phyloP scores from a whole-genome alignment of 495 filamentous ascomycete species.

The Friedmanniomyces simplex region DNA sequence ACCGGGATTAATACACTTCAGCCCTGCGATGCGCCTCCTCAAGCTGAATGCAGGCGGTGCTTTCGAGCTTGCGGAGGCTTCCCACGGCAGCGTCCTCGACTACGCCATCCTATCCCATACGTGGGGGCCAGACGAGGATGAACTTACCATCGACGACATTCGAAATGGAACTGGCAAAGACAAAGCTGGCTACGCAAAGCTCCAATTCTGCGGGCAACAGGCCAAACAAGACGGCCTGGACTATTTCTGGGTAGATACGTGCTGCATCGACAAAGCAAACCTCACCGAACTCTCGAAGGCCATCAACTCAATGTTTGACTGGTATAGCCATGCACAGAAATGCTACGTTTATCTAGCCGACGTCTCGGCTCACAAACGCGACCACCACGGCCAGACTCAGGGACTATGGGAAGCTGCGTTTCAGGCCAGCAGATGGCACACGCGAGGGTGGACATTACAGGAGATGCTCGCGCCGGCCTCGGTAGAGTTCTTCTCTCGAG shows the following conservation, averaged over 20 bases:
- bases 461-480: slow-evolving; percentile 10
- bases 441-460: slow-evolving; percentile 3
- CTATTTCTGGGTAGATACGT: slow-evolving; percentile 19
- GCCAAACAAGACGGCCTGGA: slow-evolving; percentile 7
- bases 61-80: no score
- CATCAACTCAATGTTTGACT: slow-evolving; percentile 18
- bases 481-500: slow-evolving; percentile 7
- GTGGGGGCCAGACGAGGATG: neutral
- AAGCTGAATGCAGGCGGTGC: no score
- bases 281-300: slow-evolving; percentile 11
- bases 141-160: neutral
- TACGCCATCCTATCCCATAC: slow-evolving; percentile 1
- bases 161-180: neutral
- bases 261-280: slow-evolving; percentile 18
- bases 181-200: neutral
- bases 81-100: no score
- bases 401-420: neutral
- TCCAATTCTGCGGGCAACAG: neutral
- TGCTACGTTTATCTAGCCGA: slow-evolving; percentile 19
- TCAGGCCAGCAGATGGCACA: slow-evolving; percentile 11
- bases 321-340: slow-evolving; percentile 9
- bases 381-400: neutral
- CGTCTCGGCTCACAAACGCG: neutral
- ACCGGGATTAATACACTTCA: no score
- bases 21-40: no score